These are phyloP conservation scores for Pyrenophora seminiperda DNA, from an alignment of 2,329 filamentous ascomycete species.

Conservation along the genomic window DNA sequence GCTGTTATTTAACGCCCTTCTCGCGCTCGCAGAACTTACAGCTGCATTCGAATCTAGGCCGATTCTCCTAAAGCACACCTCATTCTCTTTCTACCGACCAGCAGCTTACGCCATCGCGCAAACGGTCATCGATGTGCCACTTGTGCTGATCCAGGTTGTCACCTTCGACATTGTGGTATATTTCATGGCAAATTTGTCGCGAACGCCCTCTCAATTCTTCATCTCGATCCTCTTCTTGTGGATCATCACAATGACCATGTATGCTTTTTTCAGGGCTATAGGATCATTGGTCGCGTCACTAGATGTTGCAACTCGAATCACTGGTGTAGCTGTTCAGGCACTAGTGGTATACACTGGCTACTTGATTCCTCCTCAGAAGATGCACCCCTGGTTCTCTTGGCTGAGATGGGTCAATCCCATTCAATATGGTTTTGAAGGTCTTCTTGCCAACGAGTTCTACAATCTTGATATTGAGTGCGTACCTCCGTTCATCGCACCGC, in stretches of 20 bases:
- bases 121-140: slow-evolving; percentile 62
- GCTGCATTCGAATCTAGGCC: slow-evolving; percentile 66
- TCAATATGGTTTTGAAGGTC: slow-evolving; percentile 70
- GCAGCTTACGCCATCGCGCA: slow-evolving; percentile 64
- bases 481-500: slow-evolving; percentile 62
- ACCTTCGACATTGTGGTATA: slow-evolving; percentile 67
- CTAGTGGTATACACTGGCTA: slow-evolving; percentile 50
- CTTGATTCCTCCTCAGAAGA: slow-evolving; percentile 47
- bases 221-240: slow-evolving; percentile 68
- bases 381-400: slow-evolving; percentile 51
- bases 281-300: slow-evolving; percentile 44
- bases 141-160: slow-evolving; percentile 62
- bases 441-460: slow-evolving; percentile 75
- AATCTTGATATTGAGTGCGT: slow-evolving; percentile 60
- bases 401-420: slow-evolving; percentile 59
- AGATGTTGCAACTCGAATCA: slow-evolving; percentile 48
- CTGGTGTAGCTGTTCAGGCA: slow-evolving; percentile 49
- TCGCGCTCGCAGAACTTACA: slow-evolving; percentile 66
- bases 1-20: slow-evolving; percentile 66
- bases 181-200: slow-evolving; percentile 63
- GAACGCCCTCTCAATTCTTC: slow-evolving; percentile 66
- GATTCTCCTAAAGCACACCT: slow-evolving; percentile 72
- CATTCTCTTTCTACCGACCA: slow-evolving; percentile 70
- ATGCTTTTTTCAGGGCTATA: slow-evolving; percentile 49
- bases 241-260: slow-evolving; percentile 54